These are phyloP conservation scores for Citrus inodora DNA, from an alignment of 345 rosid genomes.

Conservation along the genomic window DNA sequence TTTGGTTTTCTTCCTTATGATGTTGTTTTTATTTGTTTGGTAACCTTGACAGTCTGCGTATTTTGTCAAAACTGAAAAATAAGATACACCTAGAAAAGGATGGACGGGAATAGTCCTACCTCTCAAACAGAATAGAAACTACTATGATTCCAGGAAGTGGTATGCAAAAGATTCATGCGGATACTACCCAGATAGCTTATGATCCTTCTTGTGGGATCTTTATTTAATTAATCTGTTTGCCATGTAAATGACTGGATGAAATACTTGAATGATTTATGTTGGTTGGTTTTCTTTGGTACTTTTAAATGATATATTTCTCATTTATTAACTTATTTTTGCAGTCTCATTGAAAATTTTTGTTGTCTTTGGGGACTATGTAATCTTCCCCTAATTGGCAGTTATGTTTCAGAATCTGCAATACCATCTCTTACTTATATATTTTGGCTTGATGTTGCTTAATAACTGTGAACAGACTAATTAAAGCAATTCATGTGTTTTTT, in stretches of 20 bases:
- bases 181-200: background rate
- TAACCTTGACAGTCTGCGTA: background rate
- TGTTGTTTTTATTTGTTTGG: background rate
- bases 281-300: background rate
- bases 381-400: background rate
- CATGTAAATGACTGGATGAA: background rate
- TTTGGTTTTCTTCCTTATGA: background rate
- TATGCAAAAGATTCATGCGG: background rate
- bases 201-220: background rate
- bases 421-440: background rate
- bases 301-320: background rate
- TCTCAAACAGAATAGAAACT: background rate
- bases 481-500: background rate
- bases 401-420: background rate
- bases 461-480: background rate
- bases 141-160: background rate
- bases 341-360: background rate
- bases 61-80: background rate
- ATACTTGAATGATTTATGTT: background rate
- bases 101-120: background rate
- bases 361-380: background rate
- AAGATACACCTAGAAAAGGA: background rate
- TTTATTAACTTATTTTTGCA: background rate
- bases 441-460: background rate
- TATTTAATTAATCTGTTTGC: background rate